These are phyloP conservation scores for Claviceps pazoutovae DNA, from an alignment of 2,329 filamentous ascomycete genomes.

Conservation along the genomic window DNA sequence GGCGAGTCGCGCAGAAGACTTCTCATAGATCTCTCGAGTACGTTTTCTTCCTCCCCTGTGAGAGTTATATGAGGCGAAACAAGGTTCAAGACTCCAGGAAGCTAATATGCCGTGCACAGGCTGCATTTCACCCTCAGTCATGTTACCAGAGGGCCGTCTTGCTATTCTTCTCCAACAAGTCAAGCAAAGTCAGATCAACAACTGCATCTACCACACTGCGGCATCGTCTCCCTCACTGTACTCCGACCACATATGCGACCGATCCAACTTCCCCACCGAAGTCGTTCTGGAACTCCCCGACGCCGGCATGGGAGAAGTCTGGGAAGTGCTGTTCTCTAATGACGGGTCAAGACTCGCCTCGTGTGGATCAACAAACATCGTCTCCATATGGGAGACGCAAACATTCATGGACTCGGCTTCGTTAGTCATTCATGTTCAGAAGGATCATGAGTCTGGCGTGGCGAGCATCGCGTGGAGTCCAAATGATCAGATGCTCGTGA, in stretches of 20 bases:
- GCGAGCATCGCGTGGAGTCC: constrained; percentile 84
- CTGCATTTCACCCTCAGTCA: constrained; percentile 88
- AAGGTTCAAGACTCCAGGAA: background rate
- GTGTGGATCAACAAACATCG: constrained; percentile 58
- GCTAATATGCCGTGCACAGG: constrained; percentile 28
- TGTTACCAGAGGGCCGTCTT: constrained; percentile 87
- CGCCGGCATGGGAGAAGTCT: constrained; percentile 65
- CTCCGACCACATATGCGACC: constrained; percentile 73
- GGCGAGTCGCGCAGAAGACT: constrained; percentile 61
- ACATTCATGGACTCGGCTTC: constrained; percentile 51
- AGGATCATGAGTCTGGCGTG: constrained; percentile 55
- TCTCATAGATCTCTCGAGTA: constrained; percentile 73
- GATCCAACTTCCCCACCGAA: constrained; percentile 63
- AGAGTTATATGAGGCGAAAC: no score
- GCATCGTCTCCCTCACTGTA: constrained; percentile 69
- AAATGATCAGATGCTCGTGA: constrained; percentile 74
- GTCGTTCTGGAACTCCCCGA: constrained; percentile 56
- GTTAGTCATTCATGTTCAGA: constrained; percentile 26
- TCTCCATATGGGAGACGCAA: constrained; percentile 70
- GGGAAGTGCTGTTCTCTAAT: constrained; percentile 83
- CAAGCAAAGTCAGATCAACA: constrained; percentile 68
- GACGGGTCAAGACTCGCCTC: constrained; percentile 73
- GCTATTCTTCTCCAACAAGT: constrained; percentile 70
- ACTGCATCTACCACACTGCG: constrained; percentile 82
- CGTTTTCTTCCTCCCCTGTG: constrained; percentile 15